Conservation (phyloP, 192 early-diverging fungal species). For the Backusella psychrophila region DNA sequence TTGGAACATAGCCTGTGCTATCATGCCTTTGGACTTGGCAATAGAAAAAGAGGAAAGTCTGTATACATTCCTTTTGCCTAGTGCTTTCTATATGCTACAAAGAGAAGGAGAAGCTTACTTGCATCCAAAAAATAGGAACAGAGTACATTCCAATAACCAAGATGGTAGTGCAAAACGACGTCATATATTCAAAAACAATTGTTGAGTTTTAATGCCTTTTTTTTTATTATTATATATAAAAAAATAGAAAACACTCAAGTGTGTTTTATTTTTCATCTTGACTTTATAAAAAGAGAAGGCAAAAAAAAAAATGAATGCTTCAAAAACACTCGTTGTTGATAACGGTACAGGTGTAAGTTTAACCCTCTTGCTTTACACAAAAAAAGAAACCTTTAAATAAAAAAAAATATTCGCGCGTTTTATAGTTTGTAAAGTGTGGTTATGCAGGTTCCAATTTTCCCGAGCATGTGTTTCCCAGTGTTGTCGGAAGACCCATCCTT, state of each 20-base stretch:
- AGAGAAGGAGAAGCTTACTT: too few species aligned
- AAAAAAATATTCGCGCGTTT: neutral
- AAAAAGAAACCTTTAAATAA: neutral
- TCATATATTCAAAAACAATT: neutral
- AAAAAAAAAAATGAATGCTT: constrained; percentile 43
- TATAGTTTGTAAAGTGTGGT: constrained; percentile 96
- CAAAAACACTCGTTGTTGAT: constrained; percentile 80
- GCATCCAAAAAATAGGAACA: too few species aligned
- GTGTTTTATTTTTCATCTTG: neutral
- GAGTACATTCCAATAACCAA: neutral
- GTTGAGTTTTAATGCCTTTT: neutral
- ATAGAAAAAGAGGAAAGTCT: too few species aligned
- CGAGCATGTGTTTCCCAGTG: constrained; percentile 90
- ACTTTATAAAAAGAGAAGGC: neutral
- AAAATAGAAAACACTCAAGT: neutral
- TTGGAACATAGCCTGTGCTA: too few species aligned
- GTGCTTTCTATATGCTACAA: too few species aligned
- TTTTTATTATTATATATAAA: neutral
- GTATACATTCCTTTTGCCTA: too few species aligned
- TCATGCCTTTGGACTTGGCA: too few species aligned
- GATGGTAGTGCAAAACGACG: neutral
- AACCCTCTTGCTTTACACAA: neutral
- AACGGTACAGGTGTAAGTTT: constrained; percentile 75
- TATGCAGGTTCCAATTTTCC: constrained; percentile 97
- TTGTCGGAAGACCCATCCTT: constrained; percentile 97